Percentiles rank a stretch among this genome's conserved stretches.
phyloP scores from a whole-genome alignment of 306 rosid species.

The Vachellia collinsii region DNA sequence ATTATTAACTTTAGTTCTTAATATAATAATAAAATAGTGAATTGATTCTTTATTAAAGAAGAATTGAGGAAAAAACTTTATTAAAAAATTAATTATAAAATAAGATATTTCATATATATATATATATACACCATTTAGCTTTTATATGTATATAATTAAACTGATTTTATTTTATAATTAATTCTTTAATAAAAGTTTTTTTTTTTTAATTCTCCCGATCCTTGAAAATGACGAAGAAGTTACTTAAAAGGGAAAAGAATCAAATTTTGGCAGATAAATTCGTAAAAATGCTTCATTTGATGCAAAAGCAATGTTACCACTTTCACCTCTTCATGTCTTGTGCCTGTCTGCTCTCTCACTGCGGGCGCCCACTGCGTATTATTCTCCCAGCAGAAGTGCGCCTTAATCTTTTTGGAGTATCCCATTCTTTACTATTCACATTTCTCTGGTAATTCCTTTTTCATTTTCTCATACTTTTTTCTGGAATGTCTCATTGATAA shows the following conservation, averaged over 20 bases:
- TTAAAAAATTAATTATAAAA: too few relatives aligned
- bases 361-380: not conserved
- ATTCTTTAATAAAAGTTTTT: too few relatives aligned
- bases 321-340: too few relatives aligned
- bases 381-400: not conserved
- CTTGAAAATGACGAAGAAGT: too few relatives aligned
- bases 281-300: not conserved
- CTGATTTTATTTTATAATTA: too few relatives aligned
- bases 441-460: not conserved
- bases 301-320: not conserved
- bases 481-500: not conserved
- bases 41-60: too few relatives aligned
- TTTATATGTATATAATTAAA: too few relatives aligned
- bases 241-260: not conserved
- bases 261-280: not conserved
- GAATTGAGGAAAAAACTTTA: too few relatives aligned
- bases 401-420: not conserved
- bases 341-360: not conserved
- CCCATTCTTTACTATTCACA: not conserved
- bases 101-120: too few relatives aligned
- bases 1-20: too few relatives aligned
- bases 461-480: not conserved
- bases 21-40: too few relatives aligned
- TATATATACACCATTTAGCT: too few relatives aligned
- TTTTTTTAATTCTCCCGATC: not conserved